Conservation (phyloP, 2,329 filamentous ascomycete species). For the Tolypocladium guangdongense region DNA sequence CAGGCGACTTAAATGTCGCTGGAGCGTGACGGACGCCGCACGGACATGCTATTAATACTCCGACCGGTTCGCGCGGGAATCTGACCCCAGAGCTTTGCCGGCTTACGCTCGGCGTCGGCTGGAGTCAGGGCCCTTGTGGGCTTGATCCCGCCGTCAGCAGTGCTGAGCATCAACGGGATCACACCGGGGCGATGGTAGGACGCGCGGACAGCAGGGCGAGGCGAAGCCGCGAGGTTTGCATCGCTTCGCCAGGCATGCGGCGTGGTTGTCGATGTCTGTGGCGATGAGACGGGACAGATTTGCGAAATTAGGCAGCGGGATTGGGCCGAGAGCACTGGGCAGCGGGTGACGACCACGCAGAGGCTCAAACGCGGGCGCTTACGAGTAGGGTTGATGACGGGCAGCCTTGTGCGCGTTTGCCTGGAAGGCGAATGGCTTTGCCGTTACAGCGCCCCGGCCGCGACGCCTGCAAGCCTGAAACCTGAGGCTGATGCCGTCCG, state of each 20-base stretch:
- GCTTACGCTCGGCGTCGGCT: neutral
- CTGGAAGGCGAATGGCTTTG: neutral
- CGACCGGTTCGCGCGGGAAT: neutral
- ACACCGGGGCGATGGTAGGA: neutral
- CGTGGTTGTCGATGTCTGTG: neutral
- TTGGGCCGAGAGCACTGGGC: neutral
- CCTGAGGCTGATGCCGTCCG: neutral
- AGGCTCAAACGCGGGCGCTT: neutral
- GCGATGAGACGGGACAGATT: neutral
- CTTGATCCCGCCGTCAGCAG: neutral
- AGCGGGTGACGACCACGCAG: neutral
- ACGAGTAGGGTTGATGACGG: too few species aligned
- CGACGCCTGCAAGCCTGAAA: neutral
- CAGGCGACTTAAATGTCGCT: neutral
- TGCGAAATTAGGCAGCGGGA: neutral
- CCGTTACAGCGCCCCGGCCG: neutral
- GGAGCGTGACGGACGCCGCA: neutral
- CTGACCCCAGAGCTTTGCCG: neutral
- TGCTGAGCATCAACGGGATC: neutral
- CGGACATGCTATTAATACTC: neutral
- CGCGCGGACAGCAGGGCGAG: neutral
- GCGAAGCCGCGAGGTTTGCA: neutral
- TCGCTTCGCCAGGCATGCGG: neutral
- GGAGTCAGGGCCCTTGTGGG: neutral
- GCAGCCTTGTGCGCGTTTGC: too few species aligned